These are phyloP conservation scores for Colletotrichum neosansevieriae DNA, from an alignment of 2,329 filamentous ascomycete species.

Conservation along the genomic window DNA sequence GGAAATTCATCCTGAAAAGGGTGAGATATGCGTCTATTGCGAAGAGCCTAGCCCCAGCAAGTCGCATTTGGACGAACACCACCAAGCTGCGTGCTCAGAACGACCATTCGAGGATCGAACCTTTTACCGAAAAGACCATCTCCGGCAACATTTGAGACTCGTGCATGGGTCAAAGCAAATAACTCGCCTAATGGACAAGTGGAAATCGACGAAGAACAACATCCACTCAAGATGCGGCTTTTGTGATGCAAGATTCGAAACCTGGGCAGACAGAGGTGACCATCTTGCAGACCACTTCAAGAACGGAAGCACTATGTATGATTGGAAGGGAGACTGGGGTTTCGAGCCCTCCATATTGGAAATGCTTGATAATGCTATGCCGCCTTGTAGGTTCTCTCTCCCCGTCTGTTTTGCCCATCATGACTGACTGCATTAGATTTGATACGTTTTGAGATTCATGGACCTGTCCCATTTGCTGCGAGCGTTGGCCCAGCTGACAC, in stretches of 20 bases:
- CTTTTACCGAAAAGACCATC: slow-evolving; percentile 58
- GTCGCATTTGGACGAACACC: slow-evolving; percentile 52
- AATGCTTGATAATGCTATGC: slow-evolving; percentile 56
- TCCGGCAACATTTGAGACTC: slow-evolving; percentile 57
- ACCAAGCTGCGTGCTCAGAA: slow-evolving; percentile 62
- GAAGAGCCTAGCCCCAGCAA: slow-evolving; percentile 47
- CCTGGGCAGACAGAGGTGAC: slow-evolving; percentile 52
- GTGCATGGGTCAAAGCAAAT: slow-evolving; percentile 55
- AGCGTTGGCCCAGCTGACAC: slow-evolving; percentile 36
- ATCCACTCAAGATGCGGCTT: slow-evolving; percentile 57
- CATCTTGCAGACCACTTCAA: slow-evolving; percentile 59
- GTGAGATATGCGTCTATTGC: slow-evolving; percentile 56
- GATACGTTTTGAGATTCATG: slow-evolving; percentile 29
- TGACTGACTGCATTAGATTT: slow-evolving; percentile 16
- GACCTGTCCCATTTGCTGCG: slow-evolving; percentile 24
- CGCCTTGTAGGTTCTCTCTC: slow-evolving; percentile 49
- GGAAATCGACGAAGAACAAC: slow-evolving; percentile 51
- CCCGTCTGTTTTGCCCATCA: neutral
- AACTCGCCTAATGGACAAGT: slow-evolving; percentile 58
- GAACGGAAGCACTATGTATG: slow-evolving; percentile 54
- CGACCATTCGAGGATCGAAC: slow-evolving; percentile 58
- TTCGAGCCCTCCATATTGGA: slow-evolving; percentile 52
- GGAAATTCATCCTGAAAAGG: slow-evolving; percentile 56
- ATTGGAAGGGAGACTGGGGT: slow-evolving; percentile 59
- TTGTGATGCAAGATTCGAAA: slow-evolving; percentile 51